Evolutionary conservation across 2,329 filamentous ascomycete species (phyloP), one percentile per base, ranked within the genome.

Genomic region (Trichophyton equinum): DNA sequence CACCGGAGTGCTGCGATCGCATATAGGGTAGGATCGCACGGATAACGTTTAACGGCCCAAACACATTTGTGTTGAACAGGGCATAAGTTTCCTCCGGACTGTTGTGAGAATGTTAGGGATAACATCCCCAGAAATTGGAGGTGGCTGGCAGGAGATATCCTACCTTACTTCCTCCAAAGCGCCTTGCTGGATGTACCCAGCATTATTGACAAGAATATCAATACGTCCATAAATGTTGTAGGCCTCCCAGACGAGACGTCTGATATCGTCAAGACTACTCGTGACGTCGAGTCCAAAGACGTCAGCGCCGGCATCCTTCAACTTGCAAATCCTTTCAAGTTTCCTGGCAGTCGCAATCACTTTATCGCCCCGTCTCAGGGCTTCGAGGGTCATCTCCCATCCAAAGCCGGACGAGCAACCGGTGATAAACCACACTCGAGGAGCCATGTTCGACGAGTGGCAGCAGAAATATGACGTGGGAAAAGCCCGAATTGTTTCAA

Each of bases 1-100:
- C 68, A 0, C 74, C 74, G 1, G 67, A 62, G 30, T 68, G 57
- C 59, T 68, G 64, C 13, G 64, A 58, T 33, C 73, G 71, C 60
- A 77, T 65, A 58, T 73, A 69, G 2, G 74, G 75, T 5, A 74
- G 66, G 3, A 74, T 61, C 1, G 73, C 72, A 25, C 72, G 68
- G 25, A 70, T 71, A 6, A 74, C 65, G 55, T 73, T 72, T 22
- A 76, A 63, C 2, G 71, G 67, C 0, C 73, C 74, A 56, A 76
- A 73, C 4, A 71, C 65, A 59, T 77, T 77, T 18, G 70, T 71
- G 33, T 70, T 68, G 65, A 76, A 75, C 42, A 72, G 66, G 22
- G 61, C 63, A 6, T 65, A 51, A 18, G 65, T 66, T 4, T 71
- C 66, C 46, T 67, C 65, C 2, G 63, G 46, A 9, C 62, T 65